A percentile compares a stretch with the other conserved stretches of the same genome.
Evolutionary conservation across 116 monocot genomes (phyloP).

Genomic region (Trichopus zeylanicus): DNA sequence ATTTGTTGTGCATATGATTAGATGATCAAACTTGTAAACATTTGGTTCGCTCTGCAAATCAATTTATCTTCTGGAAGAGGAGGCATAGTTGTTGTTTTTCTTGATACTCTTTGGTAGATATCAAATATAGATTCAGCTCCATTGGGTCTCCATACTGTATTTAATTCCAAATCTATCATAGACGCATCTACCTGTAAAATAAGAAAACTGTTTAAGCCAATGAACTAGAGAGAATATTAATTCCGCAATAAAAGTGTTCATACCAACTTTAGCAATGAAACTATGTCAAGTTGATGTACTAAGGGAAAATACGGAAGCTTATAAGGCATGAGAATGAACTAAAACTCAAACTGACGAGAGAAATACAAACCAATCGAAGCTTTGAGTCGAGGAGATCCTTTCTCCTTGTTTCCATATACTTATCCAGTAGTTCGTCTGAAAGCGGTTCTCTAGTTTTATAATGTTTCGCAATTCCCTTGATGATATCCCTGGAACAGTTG

Average conservation of each 20-base stretch:
- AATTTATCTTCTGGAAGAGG: background rate
- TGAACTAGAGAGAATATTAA: no score
- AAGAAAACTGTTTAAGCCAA: background rate
- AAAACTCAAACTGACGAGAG: background rate
- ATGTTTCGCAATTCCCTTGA: conserved; percentile 1
- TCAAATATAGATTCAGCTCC: background rate
- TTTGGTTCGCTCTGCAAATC: background rate
- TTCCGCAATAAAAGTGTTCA: no score
- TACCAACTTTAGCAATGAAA: no score
- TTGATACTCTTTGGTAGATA: background rate
- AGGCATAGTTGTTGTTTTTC: background rate
- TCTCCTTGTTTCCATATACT: background rate
- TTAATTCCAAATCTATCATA: background rate
- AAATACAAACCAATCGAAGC: background rate
- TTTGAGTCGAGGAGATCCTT: background rate
- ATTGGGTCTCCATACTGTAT: background rate
- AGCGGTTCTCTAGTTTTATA: conserved; percentile 1
- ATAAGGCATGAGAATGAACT: no score
- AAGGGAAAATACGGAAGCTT: no score
- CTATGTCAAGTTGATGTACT: no score
- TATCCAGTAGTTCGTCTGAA: background rate
- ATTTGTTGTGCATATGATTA: background rate
- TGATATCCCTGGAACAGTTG: background rate
- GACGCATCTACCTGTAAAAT: background rate
- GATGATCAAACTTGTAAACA: background rate